These are phyloP conservation scores for Beauveria sp. DNA, from an alignment of 2,329 filamentous ascomycete species.

Conservation along the genomic window DNA sequence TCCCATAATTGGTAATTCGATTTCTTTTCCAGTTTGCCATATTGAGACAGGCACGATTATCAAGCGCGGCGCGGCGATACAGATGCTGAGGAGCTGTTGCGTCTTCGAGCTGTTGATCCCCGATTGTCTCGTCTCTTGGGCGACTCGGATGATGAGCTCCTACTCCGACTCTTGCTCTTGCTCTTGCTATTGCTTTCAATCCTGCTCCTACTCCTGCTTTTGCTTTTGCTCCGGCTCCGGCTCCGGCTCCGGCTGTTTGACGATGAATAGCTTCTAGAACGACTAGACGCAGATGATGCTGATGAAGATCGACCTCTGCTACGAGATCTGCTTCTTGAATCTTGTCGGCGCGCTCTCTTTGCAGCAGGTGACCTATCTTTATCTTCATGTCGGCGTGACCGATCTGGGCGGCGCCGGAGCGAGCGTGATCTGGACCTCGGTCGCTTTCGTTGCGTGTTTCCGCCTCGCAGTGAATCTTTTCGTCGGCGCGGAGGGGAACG, in stretches of 20 bases:
- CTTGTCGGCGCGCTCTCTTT: constrained; percentile 44
- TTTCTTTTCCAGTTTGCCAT: neutral
- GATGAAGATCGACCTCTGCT: constrained; percentile 29
- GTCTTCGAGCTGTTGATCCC: constrained; percentile 27
- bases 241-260: constrained; percentile 29
- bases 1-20: neutral
- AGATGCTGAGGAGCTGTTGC: constrained; percentile 43
- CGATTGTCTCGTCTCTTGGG: constrained; percentile 20
- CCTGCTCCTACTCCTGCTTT: constrained; percentile 20
- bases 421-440: constrained; percentile 26
- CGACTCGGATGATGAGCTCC: neutral
- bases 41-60: neutral
- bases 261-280: constrained; percentile 32
- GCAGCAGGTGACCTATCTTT: constrained; percentile 32
- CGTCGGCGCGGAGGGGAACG: constrained; percentile 27
- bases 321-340: constrained; percentile 40
- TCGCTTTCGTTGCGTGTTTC: constrained; percentile 29
- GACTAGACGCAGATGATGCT: constrained; percentile 29
- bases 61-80: constrained; percentile 29
- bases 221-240: constrained; percentile 22
- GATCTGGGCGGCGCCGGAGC: constrained; percentile 22
- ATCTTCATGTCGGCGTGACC: constrained; percentile 15
- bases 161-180: constrained; percentile 9
- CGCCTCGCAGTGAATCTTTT: constrained; percentile 25
- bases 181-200: constrained; percentile 11